Conservation (phyloP, 352 stramenopile genomes). For the Phytophthora ohioensis region DNA sequence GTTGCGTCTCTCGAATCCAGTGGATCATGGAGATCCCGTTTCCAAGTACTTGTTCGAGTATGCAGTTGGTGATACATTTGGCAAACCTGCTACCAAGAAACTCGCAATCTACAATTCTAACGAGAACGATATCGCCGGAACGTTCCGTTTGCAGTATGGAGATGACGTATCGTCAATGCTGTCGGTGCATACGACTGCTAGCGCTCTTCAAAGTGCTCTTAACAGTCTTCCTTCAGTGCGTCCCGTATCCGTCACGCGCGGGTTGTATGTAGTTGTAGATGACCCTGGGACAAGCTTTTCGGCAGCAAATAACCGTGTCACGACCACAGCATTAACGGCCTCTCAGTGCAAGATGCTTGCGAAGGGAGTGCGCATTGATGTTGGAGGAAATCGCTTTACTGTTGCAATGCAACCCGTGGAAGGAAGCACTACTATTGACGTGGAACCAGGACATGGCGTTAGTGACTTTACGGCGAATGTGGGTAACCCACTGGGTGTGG, state of each 20-base stretch:
- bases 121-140: constrained; percentile 67
- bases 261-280: constrained; percentile 58
- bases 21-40: constrained; percentile 44
- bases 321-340: constrained; percentile 48
- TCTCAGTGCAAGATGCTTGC: constrained; percentile 50
- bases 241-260: constrained; percentile 57
- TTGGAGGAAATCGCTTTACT: constrained; percentile 43
- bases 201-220: constrained; percentile 43
- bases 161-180: constrained; percentile 58
- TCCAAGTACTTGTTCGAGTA: constrained; percentile 73
- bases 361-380: constrained; percentile 45
- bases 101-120: constrained; percentile 55
- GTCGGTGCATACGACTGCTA: constrained; percentile 58
- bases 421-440: constrained; percentile 52
- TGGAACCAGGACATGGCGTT: constrained; percentile 48
- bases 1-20: constrained; percentile 40
- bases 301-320: constrained; percentile 51
- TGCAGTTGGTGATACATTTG: constrained; percentile 58
- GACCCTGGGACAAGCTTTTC: constrained; percentile 6
- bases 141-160: constrained; percentile 76
- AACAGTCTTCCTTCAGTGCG: constrained; percentile 57
- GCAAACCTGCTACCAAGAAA: constrained; percentile 53
- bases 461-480: constrained; percentile 38
- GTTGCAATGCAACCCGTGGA: constrained; percentile 50
- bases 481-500: constrained; percentile 16